Base-by-base conservation (phyloP, 257 asterid genomes). In the Przewalskia tangutica region DNA sequence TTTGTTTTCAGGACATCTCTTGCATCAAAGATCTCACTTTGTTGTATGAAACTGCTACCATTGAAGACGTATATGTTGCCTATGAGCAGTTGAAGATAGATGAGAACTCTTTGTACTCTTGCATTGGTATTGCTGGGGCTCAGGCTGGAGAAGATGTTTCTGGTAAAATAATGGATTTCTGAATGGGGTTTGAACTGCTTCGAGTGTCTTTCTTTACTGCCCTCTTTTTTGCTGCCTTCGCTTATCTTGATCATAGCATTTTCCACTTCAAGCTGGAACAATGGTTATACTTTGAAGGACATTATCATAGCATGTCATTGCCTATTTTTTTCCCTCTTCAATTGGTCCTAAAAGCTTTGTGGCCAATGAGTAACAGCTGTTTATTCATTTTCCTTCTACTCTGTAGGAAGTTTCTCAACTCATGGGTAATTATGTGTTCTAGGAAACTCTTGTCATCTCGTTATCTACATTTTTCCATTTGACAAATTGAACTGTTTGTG, bases 61-160 rank as follows among this genome's bases (percentile, higher is more conserved):
- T 96, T 58, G 97, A 85, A 83, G 99, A 96, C 78, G 82, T 94
- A 84, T 94, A 93, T 78, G 86, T 88, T 86, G 99, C 97, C 8
- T 94, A 96, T 65, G 95, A 92, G 77, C 95, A 96, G 78, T 84
- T 96, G 91, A 93, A 88, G 93, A 92, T 90, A 81, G 97, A 96
- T 63, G 99, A 96, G 59, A 86, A 84, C 70, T 93, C 97, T 84
- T 81, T 96, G 86, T 96, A 82, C 91, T 94, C 98, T 42, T 96
- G 99, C 94, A 92, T 93, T 62, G 98, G 99, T 58, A 53, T 96
- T 85, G 97, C 98, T 64, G 98, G 99, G 53, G 76, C 92, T 81
- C 95, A 94, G 86, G 95, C 95, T 81, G 98, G 97, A 63, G 94
- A 94, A 87, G 93, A 83, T 4, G 84, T 82, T 66, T 38, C 88